phyloP scores from a whole-genome alignment of 2,329 filamentous ascomycete species.

The Colletotrichum cuscutae region DNA sequence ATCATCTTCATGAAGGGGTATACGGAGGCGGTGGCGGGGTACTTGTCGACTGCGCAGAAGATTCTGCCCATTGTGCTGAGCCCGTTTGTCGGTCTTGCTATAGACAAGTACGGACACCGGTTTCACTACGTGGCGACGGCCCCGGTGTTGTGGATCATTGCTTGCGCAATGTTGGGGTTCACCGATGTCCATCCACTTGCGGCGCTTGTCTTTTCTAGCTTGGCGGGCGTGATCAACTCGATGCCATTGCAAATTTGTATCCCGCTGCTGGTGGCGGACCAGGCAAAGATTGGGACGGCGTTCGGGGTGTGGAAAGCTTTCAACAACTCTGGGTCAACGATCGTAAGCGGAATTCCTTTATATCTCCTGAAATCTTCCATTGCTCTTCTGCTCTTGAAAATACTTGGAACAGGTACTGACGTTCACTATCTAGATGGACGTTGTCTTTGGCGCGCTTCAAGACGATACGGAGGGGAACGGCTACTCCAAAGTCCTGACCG shows the following conservation, averaged over 20 bases:
- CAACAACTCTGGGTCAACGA: conserved; percentile 39
- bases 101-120: conserved; percentile 39
- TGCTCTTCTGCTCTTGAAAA: not conserved
- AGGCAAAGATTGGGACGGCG: conserved; percentile 39
- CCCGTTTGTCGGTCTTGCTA: conserved; percentile 34
- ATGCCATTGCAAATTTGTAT: conserved; percentile 40
- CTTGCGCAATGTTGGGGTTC: conserved; percentile 38
- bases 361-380: not conserved
- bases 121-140: conserved; percentile 39
- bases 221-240: conserved; percentile 38
- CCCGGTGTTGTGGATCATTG: conserved; percentile 37
- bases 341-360: conserved; percentile 32
- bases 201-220: conserved; percentile 36
- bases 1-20: conserved; percentile 41
- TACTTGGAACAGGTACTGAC: not conserved
- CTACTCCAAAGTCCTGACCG: conserved; percentile 34
- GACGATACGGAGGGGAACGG: conserved; percentile 37
- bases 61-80: conserved; percentile 37
- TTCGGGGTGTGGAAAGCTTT: conserved; percentile 39
- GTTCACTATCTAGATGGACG: conserved; percentile 37
- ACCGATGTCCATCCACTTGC: conserved; percentile 36
- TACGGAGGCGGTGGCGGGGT: conserved; percentile 38
- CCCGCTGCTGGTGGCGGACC: conserved; percentile 39
- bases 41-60: conserved; percentile 37
- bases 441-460: conserved; percentile 39